phyloP scores from a whole-genome alignment of 73 alveolate species.

The Breviolum minutum region DNA sequence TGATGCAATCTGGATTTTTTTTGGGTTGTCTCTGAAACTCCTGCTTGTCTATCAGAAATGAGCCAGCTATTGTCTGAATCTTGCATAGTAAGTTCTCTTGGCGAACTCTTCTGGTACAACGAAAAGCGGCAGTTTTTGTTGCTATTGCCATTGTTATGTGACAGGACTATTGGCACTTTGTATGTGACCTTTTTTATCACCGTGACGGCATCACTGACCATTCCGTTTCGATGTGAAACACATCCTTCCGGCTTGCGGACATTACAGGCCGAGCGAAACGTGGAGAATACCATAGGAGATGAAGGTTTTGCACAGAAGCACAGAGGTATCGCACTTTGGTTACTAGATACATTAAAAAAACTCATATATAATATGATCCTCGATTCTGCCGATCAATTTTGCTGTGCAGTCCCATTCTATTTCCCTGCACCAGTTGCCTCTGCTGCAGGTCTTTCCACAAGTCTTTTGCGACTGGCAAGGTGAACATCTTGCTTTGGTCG shows the following conservation, averaged over 20 bases:
- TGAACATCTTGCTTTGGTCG: neutral
- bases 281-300: neutral
- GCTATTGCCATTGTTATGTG: neutral
- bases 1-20: too few relatives aligned
- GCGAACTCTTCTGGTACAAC: too few relatives aligned
- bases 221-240: neutral
- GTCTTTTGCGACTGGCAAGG: neutral
- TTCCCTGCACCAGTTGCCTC: neutral
- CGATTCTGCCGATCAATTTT: neutral
- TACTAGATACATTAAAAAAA: neutral
- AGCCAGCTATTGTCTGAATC: neutral
- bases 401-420: neutral
- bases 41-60: neutral
- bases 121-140: too few relatives aligned
- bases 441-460: neutral
- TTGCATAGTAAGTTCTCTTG: neutral
- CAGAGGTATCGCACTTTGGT: neutral
- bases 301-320: neutral
- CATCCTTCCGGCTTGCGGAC: neutral
- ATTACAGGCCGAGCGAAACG: neutral
- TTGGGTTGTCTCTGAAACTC: too few relatives aligned
- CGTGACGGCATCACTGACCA: neutral
- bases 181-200: neutral
- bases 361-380: neutral
- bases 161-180: conserved; percentile 4